Evolutionary conservation across 768 basidiomycete genomes (phyloP), one percentile per base, ranked within the genome.

Genomic region (Boletus reticulatus): DNA sequence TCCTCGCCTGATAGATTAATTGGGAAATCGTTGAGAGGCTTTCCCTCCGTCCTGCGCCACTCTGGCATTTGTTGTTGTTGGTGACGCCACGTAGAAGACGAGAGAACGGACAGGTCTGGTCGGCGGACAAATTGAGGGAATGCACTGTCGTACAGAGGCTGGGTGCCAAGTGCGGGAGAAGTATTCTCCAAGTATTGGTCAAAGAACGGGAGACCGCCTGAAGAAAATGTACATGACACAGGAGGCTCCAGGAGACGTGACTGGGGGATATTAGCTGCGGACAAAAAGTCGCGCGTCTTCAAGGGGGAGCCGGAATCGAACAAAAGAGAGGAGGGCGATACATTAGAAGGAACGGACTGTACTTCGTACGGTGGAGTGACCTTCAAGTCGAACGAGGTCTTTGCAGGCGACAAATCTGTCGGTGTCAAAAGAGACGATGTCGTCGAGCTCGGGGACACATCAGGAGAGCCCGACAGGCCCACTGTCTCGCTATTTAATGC

Each of bases 351-450:
- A 6, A 58, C 58, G 45, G 63, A 58, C 41, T 62, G 63, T 39
- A 71, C 68, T 46, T 88, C 86, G 60, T 82, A 84, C 29, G 80
- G 74, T 43, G 79, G 73, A 58, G 80, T 75, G 43, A 81, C 64
- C 67, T 80, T 88, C 50, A 78, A 65, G 59, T 87, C 84, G 63
- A 85, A 84, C 16, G 79, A 67, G 49, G 80, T 36, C 62, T 71
- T 80, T 50, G 82, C 80, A 27, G 88, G 89, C 14, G 87, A 89
- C 48, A 86, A 75, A 62, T 89, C 88, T 39, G 87, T 85, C 1
- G 89, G 88, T 0, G 89, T 91, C 55, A 89, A 72, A 19, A 90
- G 78, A 17, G 84, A 81, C 38, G 87, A 88, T 16, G 85, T 79
- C 2, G 81, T 85, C 31, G 88, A 89, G 37, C 83, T 82, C 14